Percentiles rank a stretch among this genome's conserved stretches.
Evolutionary conservation across 2,329 filamentous ascomycete species (phyloP).

Genomic region (Fusarium nygamai): DNA sequence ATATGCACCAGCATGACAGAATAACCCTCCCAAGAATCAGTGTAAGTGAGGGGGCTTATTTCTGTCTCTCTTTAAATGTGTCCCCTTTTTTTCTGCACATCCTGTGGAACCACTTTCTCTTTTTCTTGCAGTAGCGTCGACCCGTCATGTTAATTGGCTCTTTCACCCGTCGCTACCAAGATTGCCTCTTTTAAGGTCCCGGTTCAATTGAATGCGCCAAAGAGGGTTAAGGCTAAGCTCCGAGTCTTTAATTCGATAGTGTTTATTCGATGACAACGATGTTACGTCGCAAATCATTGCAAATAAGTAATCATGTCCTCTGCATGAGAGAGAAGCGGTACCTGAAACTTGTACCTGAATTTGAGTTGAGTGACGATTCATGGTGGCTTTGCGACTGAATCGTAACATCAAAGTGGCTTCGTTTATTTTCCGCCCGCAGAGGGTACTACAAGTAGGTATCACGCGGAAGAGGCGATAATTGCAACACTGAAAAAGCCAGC

Average conservation of each 20-base stretch:
- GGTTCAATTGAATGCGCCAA: neutral
- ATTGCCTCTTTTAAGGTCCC: conserved; percentile 9
- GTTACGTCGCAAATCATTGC: neutral
- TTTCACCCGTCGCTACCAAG: neutral
- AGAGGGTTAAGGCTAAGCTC: conserved; percentile 2
- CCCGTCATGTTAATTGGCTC: conserved; percentile 12
- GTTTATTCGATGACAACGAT: neutral
- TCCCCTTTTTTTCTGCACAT: conserved; percentile 19
- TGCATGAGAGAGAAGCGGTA: neutral
- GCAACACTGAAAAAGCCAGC: neutral
- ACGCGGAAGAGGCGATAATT: neutral
- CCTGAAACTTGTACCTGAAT: neutral
- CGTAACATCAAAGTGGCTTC: neutral
- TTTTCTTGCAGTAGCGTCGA: conserved; percentile 3
- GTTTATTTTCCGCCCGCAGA: neutral
- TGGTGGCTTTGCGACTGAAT: neutral
- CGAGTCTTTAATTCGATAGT: conserved; percentile 7
- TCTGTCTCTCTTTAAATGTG: neutral
- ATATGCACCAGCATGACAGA: neutral
- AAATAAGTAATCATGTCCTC: neutral
- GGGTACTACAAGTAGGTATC: neutral
- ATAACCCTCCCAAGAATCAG: fast-evolving
- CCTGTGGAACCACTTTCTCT: neutral
- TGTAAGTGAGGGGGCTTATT: neutral
- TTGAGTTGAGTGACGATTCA: neutral